Evolutionary conservation across 1,284 basidiomycete species (phyloP).

Genomic region (Kalmanozyma brasiliensis): DNA sequence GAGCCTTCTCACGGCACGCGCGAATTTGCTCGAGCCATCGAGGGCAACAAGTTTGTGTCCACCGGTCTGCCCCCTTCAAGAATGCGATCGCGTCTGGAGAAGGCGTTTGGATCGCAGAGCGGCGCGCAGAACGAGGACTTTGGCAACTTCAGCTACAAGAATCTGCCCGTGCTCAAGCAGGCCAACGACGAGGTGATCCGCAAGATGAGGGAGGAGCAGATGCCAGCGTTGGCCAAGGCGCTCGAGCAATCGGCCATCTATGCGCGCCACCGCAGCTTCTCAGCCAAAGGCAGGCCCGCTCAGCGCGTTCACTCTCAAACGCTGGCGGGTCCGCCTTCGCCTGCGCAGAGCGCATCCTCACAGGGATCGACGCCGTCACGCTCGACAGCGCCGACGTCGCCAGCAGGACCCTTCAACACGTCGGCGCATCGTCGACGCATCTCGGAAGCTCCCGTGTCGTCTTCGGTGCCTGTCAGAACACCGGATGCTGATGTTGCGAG

Average conservation of each 20-base stretch:
- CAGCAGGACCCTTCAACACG: conserved; percentile 71
- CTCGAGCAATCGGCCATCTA: conserved; percentile 53
- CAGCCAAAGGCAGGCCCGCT: conserved; percentile 47
- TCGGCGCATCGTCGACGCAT: conserved; percentile 42
- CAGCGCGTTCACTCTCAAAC: conserved; percentile 46
- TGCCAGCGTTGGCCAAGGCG: conserved; percentile 53
- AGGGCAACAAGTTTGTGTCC: conserved; percentile 50
- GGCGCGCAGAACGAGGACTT: conserved; percentile 79
- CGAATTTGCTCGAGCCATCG: conserved; percentile 54
- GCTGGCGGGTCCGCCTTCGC: conserved; percentile 72
- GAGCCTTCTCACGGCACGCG: conserved; percentile 70
- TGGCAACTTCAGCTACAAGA: conserved; percentile 98
- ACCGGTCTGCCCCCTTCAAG: conserved; percentile 68
- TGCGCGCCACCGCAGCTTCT: conserved; percentile 57
- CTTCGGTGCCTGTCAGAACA: conserved; percentile 10
- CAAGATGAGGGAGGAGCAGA: conserved; percentile 75
- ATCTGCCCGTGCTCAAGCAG: conserved; percentile 93
- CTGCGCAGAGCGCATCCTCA: conserved; percentile 90
- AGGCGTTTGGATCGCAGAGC: conserved; percentile 26
- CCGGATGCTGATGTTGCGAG: conserved; percentile 12
- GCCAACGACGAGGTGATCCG: conserved; percentile 98
- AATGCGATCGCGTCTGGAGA: conserved; percentile 40
- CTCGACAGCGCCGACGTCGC: conserved; percentile 76
- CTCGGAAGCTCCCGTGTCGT: conserved; percentile 40
- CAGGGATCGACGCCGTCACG: conserved; percentile 90